Evolutionary conservation across 139 green algal species (phyloP).

Genomic region (Picochlorum sp.): DNA sequence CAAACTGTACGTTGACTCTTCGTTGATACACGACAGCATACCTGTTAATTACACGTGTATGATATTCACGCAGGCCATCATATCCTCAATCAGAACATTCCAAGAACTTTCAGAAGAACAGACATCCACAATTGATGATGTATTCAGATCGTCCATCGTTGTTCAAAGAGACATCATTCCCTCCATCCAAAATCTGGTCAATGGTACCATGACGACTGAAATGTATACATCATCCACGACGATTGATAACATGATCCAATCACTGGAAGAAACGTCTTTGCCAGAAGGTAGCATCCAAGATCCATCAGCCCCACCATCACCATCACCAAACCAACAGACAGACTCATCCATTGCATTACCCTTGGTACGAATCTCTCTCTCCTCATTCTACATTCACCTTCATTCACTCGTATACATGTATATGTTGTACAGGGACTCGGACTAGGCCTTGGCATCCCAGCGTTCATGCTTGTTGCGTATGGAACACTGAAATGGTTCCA

Average conservation of each 20-base stretch:
- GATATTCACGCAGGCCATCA: background rate
- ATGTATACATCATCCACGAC: background rate
- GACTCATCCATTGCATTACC: background rate
- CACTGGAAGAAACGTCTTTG: background rate
- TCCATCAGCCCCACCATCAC: background rate
- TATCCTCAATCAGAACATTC: background rate
- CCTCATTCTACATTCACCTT: too few relatives aligned
- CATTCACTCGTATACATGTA: too few relatives aligned
- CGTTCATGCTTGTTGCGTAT: too few relatives aligned
- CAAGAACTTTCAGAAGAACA: background rate
- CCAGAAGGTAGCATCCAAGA: background rate
- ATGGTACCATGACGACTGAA: background rate
- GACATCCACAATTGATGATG: background rate
- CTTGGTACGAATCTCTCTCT: background rate
- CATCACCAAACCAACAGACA: background rate
- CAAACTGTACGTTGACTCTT: too few relatives aligned
- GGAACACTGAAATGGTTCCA: too few relatives aligned
- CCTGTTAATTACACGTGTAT: background rate
- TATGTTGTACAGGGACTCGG: too few relatives aligned
- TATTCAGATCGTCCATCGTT: conserved; percentile 1
- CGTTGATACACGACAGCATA: too few relatives aligned
- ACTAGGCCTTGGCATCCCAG: too few relatives aligned
- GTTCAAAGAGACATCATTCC: background rate
- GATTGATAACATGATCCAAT: background rate
- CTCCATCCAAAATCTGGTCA: background rate